These are phyloP conservation scores for Lipomyces yamadae DNA, from an alignment of 805 yeast genomes.

Conservation along the genomic window DNA sequence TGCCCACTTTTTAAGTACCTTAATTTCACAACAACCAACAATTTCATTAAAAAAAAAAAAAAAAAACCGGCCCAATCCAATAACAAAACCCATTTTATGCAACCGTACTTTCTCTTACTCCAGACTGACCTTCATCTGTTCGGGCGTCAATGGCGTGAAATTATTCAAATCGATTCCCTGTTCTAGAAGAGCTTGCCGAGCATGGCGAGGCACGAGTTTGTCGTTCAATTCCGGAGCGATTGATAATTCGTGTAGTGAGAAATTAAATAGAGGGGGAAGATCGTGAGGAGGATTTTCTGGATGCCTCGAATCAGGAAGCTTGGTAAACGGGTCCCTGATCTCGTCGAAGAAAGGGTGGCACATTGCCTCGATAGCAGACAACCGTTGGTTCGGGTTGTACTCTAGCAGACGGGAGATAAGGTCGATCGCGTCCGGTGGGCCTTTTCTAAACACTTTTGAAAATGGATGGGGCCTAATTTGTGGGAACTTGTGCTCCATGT, in stretches of 20 bases:
- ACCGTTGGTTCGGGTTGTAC: slow-evolving; percentile 85
- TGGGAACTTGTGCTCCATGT: slow-evolving; percentile 97
- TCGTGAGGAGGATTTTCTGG: slow-evolving; percentile 75
- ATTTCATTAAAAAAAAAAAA: neutral
- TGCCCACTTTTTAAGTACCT: slow-evolving; percentile 4
- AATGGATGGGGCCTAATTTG: slow-evolving; percentile 57
- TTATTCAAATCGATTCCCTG: slow-evolving; percentile 54
- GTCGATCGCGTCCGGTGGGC: slow-evolving; percentile 86
- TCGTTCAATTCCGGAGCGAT: slow-evolving; percentile 50
- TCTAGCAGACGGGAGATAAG: slow-evolving; percentile 79
- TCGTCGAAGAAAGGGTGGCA: slow-evolving; percentile 91
- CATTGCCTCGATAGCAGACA: slow-evolving; percentile 79
- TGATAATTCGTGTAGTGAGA: slow-evolving; percentile 61
- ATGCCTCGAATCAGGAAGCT: slow-evolving; percentile 52
- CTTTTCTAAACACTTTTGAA: slow-evolving; percentile 70
- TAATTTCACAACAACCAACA: neutral
- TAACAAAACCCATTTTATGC: slow-evolving; percentile 4
- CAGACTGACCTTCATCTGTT: slow-evolving; percentile 38
- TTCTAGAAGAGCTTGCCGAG: slow-evolving; percentile 50
- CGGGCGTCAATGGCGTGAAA: slow-evolving; percentile 60
- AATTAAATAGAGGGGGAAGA: slow-evolving; percentile 78
- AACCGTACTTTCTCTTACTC: slow-evolving; percentile 19
- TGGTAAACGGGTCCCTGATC: slow-evolving; percentile 60
- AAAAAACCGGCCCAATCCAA: slow-evolving; percentile 1
- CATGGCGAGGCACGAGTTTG: slow-evolving; percentile 49